Evolutionary conservation across 2,329 filamentous ascomycete genomes (phyloP).

Genomic region (Rhexocercosporidium sp.): DNA sequence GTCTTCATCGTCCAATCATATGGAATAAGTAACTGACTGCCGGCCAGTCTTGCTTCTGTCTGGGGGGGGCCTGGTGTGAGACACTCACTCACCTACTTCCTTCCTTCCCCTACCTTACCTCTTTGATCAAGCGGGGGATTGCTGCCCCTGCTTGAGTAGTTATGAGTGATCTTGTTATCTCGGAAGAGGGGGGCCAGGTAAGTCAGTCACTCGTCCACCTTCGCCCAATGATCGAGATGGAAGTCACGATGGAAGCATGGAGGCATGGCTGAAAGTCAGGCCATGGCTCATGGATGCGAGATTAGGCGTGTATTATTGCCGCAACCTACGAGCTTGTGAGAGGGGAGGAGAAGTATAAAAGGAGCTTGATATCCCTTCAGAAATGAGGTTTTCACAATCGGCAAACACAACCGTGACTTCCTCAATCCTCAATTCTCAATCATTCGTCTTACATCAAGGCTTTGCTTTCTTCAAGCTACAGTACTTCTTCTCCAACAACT

Average conservation of each 20-base stretch:
- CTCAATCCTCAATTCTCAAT: too few relatives aligned
- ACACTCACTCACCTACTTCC: neutral
- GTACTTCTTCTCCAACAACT: neutral
- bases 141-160: neutral
- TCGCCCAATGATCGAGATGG: neutral
- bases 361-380: neutral
- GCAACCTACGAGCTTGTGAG: neutral
- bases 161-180: neutral
- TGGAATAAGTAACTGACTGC: too few relatives aligned
- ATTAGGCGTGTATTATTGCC: neutral
- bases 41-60: too few relatives aligned
- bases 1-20: neutral
- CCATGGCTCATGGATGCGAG: neutral
- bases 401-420: neutral
- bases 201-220: neutral
- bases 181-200: neutral
- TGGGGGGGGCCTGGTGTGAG: too few relatives aligned
- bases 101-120: neutral
- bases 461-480: neutral
- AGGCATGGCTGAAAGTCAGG: neutral
- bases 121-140: neutral
- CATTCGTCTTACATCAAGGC: too few relatives aligned
- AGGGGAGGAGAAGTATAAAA: constrained; percentile 8
- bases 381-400: neutral
- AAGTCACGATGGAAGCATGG: neutral